These are phyloP conservation scores for Raphanus sativus DNA, from an alignment of 345 rosid genomes.

Conservation along the genomic window DNA sequence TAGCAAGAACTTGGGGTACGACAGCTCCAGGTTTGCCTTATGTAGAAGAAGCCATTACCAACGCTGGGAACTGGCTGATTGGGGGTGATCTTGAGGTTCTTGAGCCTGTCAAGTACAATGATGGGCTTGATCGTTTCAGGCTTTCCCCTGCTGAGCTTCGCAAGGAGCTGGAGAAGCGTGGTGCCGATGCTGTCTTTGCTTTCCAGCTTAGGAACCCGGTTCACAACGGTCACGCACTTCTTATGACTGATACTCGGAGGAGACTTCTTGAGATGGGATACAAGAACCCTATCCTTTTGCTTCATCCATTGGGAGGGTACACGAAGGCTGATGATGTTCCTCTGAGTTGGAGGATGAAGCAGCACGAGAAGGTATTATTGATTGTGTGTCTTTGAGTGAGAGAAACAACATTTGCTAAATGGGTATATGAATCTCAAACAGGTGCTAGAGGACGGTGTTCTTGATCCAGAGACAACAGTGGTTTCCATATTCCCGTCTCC, in stretches of 20 bases:
- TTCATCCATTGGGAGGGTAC: constrained; percentile 94
- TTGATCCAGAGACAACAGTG: constrained; percentile 97
- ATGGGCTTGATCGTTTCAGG: constrained; percentile 87
- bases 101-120: constrained; percentile 80
- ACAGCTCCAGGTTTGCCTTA: constrained; percentile 92
- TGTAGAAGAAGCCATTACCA: constrained; percentile 68
- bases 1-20: constrained; percentile 98
- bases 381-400: not conserved
- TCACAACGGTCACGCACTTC: constrained; percentile 93
- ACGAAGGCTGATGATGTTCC: constrained; percentile 99
- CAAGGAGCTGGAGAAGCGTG: constrained; percentile 70
- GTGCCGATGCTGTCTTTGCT: constrained; percentile 97
- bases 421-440: constrained; percentile 24
- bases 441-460: constrained; percentile 98
- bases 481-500: constrained; percentile 99
- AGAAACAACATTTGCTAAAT: constrained; percentile 2
- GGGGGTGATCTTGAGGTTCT: constrained; percentile 96
- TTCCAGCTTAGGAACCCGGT: constrained; percentile 99
- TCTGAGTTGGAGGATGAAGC: constrained; percentile 94
- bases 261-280: constrained; percentile 97
- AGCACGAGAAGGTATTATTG: constrained; percentile 78
- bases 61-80: constrained; percentile 86
- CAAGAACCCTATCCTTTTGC: constrained; percentile 88
- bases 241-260: constrained; percentile 92
- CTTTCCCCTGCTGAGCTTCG: constrained; percentile 86